Evolutionary conservation across 371 early-diverging fungal genomes (phyloP), one percentile per base, ranked within the genome.

Genomic region (Mortierella sp.): DNA sequence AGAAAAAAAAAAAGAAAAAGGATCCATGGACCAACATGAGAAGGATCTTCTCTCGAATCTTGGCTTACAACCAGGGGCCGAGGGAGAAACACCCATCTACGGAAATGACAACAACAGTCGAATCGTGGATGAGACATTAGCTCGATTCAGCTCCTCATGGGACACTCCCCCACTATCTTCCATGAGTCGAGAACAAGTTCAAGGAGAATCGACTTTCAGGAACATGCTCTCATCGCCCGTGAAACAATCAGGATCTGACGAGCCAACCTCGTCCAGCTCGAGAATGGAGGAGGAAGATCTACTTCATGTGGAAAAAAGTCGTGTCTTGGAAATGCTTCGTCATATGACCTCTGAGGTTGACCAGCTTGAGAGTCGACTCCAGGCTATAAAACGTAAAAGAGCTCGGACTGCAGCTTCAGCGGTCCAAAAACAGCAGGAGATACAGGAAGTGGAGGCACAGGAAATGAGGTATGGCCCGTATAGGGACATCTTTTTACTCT

Each of bases 281-380:
- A 55, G 62, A n/a, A 63, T 69, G 24, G 67, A 63, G 15, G 61
- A 63, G 15, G 55, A 58, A 4, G 68, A 71, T 47, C 55, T 63
- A 9, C 69, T 80, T 4, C 67, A 65, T 16, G 69, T 81, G 4
- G 81, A 81, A 41, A 81, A 76, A 67, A 81, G 81, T 38, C 65
- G 65, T 13, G 36, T 81, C 22, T 58, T 81, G 21, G 81, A 81
- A 41, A 72, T 75, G 38, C 81, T 81, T n/a, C 76, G 69, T 1
- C 36, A 69, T 28, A 65, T 66, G 55, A 72, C 72, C 0, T 32
- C 66, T 11, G 76, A 76, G 33, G 81, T 81, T 3, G 81, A 81
- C 24, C 63, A 65, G 0, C 61, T 81, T 2, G 81, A 81, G 36
- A 63, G 52, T 43, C 68, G 71, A 15, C 73, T 81, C 4, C 72